Conservation (phyloP, 176 grass and related monocot genomes). For the Panicum miliaceum region DNA sequence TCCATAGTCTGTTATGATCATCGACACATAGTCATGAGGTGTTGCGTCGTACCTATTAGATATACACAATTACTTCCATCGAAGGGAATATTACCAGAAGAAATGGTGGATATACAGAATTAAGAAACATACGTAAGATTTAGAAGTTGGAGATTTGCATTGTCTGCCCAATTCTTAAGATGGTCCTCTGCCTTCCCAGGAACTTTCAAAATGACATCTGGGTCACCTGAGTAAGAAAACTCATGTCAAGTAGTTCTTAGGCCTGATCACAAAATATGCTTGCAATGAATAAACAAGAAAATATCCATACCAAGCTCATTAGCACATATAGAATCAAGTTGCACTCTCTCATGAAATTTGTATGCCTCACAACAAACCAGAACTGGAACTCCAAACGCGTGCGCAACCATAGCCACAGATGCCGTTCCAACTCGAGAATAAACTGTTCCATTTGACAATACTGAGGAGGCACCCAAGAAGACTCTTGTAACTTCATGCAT, state of each 20-base stretch:
- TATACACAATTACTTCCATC: slow-evolving; percentile 40
- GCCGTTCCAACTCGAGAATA: slow-evolving; percentile 96
- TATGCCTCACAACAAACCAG: slow-evolving; percentile 93
- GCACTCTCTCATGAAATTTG: slow-evolving; percentile 95
- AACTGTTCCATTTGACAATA: slow-evolving; percentile 90
- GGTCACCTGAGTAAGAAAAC: slow-evolving; percentile 70
- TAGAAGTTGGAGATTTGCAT: slow-evolving; percentile 87
- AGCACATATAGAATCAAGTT: slow-evolving; percentile 95
- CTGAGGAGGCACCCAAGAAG: slow-evolving; percentile 81
- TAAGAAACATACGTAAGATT: slow-evolving; percentile 75
- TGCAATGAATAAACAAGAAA: not conserved
- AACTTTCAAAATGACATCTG: slow-evolving; percentile 79
- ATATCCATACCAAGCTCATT: slow-evolving; percentile 78
- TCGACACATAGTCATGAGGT: slow-evolving; percentile 91
- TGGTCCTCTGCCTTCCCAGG: slow-evolving; percentile 62
- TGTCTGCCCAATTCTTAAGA: slow-evolving; percentile 73
- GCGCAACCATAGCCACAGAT: slow-evolving; percentile 91
- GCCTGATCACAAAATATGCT: not conserved
- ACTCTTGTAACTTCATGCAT: slow-evolving; percentile 95
- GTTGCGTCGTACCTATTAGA: slow-evolving; percentile 90
- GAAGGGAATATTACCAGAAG: slow-evolving; percentile 16
- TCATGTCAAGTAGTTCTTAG: slow-evolving; percentile 27
- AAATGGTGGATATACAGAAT: slow-evolving; percentile 9
- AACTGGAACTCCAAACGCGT: slow-evolving; percentile 84
- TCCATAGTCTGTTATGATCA: slow-evolving; percentile 96